Evolutionary conservation across 805 yeast genomes (phyloP).

Genomic region (Vanderwaltozyma polyspora): DNA sequence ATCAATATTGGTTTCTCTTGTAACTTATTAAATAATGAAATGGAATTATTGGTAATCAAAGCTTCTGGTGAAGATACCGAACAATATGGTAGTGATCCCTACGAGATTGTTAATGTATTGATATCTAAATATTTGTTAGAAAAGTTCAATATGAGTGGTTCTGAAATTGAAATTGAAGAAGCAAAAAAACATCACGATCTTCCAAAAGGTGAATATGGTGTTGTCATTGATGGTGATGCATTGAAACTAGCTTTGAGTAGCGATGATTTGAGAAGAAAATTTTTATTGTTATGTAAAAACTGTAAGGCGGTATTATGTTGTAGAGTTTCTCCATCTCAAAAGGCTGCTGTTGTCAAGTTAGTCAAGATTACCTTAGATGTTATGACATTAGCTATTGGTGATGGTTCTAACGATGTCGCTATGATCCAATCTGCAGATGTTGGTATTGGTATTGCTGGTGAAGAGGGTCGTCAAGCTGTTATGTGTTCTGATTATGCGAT

Average conservation of each 20-base stretch:
- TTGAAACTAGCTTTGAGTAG: conserved; percentile 41
- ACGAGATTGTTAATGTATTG: conserved; percentile 33
- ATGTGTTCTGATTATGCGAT: conserved; percentile 86
- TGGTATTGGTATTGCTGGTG: conserved; percentile 87
- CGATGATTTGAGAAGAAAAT: conserved; percentile 40
- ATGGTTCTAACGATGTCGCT: conserved; percentile 83
- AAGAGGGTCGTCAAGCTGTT: conserved; percentile 82
- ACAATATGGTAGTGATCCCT: conserved; percentile 31
- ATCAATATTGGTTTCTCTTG: conserved; percentile 82
- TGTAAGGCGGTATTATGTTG: conserved; percentile 78
- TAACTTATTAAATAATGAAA: conserved; percentile 61
- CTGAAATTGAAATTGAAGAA: conserved; percentile 41
- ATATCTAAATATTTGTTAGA: conserved; percentile 42
- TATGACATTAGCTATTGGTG: conserved; percentile 82
- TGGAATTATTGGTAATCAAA: conserved; percentile 56
- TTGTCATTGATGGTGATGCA: conserved; percentile 76
- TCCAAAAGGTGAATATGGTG: conserved; percentile 59
- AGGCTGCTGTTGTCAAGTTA: conserved; percentile 67
- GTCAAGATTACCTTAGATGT: conserved; percentile 68
- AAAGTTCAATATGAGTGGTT: conserved; percentile 51
- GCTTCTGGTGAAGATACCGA: conserved; percentile 42
- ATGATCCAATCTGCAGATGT: conserved; percentile 85
- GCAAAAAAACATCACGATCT: conserved; percentile 52
- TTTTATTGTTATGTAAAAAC: conserved; percentile 62
- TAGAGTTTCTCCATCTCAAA: conserved; percentile 81